A percentile compares a stretch with the other conserved stretches of the same genome.
Conservation (phyloP, 305 asterid species). For the Solanum hybrid region DNA sequence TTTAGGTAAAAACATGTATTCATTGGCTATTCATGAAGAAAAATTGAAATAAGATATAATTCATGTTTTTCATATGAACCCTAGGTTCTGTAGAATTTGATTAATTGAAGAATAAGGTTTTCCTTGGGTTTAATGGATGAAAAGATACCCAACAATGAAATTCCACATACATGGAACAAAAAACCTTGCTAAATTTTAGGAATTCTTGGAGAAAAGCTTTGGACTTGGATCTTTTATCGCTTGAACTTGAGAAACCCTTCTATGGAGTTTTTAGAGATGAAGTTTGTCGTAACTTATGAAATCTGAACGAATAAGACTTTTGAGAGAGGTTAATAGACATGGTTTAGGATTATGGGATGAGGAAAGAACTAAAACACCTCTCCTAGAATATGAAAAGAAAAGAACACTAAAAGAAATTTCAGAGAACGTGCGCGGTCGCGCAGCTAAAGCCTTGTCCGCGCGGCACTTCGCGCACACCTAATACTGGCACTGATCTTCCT, state of each 20-base stretch:
- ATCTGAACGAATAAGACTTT: no score
- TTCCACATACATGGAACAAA: not conserved
- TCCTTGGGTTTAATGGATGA: not conserved
- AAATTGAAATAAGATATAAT: not conserved
- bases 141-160: not conserved
- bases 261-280: not conserved
- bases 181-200: not conserved
- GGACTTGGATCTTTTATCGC: not conserved
- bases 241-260: not conserved
- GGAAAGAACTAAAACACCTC: no score
- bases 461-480: not conserved
- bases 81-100: not conserved
- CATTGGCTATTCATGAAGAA: not conserved
- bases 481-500: not conserved
- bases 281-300: no score
- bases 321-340: no score
- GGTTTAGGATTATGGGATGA: no score
- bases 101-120: not conserved
- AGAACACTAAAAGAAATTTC: no score
- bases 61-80: not conserved
- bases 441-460: no score
- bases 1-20: not conserved
- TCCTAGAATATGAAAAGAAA: no score
- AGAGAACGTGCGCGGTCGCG: not conserved
- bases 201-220: not conserved